Evolutionary conservation across 345 rosid species (phyloP).

Genomic region (Citrus australasica): DNA sequence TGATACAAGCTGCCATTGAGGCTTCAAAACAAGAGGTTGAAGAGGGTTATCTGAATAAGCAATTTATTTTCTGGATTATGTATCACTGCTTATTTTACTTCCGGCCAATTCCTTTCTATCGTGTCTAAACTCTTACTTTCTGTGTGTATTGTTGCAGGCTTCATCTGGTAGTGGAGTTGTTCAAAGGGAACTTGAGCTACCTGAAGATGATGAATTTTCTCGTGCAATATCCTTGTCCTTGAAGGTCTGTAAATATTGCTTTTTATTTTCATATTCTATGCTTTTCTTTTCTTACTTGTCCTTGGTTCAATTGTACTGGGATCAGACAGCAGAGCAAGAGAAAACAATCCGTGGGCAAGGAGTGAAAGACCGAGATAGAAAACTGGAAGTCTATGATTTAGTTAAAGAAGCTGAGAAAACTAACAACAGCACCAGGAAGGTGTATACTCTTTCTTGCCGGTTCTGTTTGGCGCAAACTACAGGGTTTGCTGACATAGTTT

Average conservation of each 20-base stretch:
- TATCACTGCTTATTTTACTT: slow-evolving; percentile 1
- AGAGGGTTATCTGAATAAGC: slow-evolving; percentile 18
- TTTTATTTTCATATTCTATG: slow-evolving; percentile 11
- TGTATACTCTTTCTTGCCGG: slow-evolving; percentile 18
- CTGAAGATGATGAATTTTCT: slow-evolving; percentile 74
- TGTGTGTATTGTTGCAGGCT: slow-evolving; percentile 36
- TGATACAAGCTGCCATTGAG: slow-evolving; percentile 74
- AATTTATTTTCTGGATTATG: slow-evolving; percentile 18
- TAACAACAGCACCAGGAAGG: slow-evolving; percentile 34
- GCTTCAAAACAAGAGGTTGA: slow-evolving; percentile 65
- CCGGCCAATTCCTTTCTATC: slow-evolving; percentile 4
- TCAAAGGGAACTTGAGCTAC: slow-evolving; percentile 30
- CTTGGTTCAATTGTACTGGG: slow-evolving; percentile 19
- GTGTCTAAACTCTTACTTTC: neutral
- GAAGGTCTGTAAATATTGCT: slow-evolving; percentile 49
- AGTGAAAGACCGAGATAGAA: slow-evolving; percentile 24
- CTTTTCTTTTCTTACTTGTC: slow-evolving; percentile 1
- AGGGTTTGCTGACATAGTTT: neutral
- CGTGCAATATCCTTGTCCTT: slow-evolving; percentile 72
- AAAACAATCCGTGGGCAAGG: slow-evolving; percentile 34
- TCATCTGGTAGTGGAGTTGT: slow-evolving; percentile 32
- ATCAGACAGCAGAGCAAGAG: slow-evolving; percentile 75
- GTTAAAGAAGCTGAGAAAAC: slow-evolving; percentile 27
- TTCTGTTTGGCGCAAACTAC: slow-evolving; percentile 3
- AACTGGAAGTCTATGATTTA: slow-evolving; percentile 19